A percentile compares a stretch with the other conserved stretches of the same genome.
These are phyloP conservation scores for Ceratocystis cubensis DNA, from an alignment of 2,329 filamentous ascomycete genomes.

Conservation along the genomic window DNA sequence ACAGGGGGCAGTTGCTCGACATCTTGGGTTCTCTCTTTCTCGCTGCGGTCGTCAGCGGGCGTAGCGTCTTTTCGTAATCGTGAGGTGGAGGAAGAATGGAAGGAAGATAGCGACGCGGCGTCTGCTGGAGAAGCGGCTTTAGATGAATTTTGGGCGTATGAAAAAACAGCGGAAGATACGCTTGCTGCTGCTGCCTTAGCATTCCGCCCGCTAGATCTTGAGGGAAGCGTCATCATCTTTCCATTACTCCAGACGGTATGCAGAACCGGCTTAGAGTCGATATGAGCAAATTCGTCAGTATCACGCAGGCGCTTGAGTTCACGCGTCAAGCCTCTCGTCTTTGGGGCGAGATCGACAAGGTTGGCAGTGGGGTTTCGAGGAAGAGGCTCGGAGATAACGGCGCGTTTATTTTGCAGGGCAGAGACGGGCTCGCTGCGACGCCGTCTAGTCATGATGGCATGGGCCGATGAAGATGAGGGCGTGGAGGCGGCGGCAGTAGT, in stretches of 20 bases:
- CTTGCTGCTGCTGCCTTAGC: slow-evolving; percentile 28
- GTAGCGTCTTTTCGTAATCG: slow-evolving; percentile 21
- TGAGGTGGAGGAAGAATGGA: background rate
- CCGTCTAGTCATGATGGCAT: background rate
- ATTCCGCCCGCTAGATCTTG: slow-evolving; percentile 31
- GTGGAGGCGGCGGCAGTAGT: background rate
- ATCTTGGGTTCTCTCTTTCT: slow-evolving; percentile 25
- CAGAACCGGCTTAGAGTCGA: slow-evolving; percentile 45
- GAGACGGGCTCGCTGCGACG: slow-evolving; percentile 14
- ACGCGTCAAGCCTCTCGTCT: slow-evolving; percentile 38
- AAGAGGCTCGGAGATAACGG: slow-evolving; percentile 20
- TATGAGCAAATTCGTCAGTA: slow-evolving; percentile 48
- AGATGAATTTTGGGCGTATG: background rate
- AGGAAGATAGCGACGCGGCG: background rate
- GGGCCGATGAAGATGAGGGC: background rate
- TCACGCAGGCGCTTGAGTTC: slow-evolving; percentile 49
- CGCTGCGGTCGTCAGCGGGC: slow-evolving; percentile 6
- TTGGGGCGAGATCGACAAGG: slow-evolving; percentile 42
- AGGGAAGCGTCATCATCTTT: slow-evolving; percentile 41
- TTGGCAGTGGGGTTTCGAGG: slow-evolving; percentile 48
- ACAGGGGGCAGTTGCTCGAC: slow-evolving; percentile 31
- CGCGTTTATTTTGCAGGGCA: slow-evolving; percentile 11
- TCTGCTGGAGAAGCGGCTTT: background rate
- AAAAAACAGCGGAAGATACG: background rate
- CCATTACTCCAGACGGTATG: slow-evolving; percentile 54